Conservation (phyloP, 192 early-diverging fungal species). For the Coemansia sp. region DNA sequence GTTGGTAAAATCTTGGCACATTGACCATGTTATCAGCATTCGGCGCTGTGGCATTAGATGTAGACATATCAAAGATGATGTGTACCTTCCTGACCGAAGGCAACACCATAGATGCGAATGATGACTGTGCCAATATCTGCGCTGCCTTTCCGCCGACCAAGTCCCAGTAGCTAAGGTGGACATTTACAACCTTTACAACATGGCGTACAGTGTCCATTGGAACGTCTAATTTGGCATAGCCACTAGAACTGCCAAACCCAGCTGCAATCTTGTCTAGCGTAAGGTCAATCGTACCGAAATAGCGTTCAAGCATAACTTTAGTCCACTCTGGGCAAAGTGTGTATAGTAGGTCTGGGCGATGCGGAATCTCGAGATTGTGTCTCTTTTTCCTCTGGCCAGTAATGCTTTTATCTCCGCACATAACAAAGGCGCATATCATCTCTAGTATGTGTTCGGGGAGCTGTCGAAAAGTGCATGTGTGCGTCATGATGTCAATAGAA, state of each 20-base stretch:
- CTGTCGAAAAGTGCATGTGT: neutral
- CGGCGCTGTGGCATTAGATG: neutral
- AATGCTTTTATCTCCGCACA: neutral
- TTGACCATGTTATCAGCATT: neutral
- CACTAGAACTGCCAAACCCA: neutral
- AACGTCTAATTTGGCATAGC: neutral
- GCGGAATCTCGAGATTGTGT: neutral
- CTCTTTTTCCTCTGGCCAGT: neutral
- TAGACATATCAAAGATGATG: too few species aligned
- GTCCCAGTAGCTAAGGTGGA: neutral
- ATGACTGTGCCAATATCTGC: neutral
- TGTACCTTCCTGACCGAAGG: neutral
- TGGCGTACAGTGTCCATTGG: neutral
- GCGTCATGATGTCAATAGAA: neutral
- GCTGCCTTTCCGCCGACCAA: neutral
- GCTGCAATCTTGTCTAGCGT: neutral
- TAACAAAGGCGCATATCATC: neutral
- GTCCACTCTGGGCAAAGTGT: neutral
- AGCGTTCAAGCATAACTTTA: neutral
- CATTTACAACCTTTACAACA: neutral
- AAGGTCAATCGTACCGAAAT: neutral
- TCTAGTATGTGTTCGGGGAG: neutral
- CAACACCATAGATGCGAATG: neutral
- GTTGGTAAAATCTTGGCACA: neutral
- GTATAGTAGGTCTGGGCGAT: neutral